phyloP scores from a whole-genome alignment of 176 grass and related monocot genomes.

The Triticum monococcum region DNA sequence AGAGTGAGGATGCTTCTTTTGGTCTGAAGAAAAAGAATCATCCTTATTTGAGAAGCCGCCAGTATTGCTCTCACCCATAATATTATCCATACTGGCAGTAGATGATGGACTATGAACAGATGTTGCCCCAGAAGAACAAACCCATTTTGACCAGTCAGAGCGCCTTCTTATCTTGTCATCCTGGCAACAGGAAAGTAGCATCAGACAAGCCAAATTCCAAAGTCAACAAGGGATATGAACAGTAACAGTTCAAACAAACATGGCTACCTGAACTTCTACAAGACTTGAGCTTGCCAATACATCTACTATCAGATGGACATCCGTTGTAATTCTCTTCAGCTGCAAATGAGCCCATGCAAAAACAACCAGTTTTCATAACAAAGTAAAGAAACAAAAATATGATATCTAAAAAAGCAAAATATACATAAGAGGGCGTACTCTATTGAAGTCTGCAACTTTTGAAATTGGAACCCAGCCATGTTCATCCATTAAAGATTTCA shows the following conservation, averaged over 20 bases:
- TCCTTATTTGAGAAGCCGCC: slow-evolving; percentile 29
- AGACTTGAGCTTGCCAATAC: slow-evolving; percentile 58
- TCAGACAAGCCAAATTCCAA: slow-evolving; percentile 8
- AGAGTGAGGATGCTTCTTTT: slow-evolving; percentile 39
- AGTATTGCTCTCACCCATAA: slow-evolving; percentile 26
- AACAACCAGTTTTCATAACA: background rate
- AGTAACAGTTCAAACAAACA: slow-evolving; percentile 21
- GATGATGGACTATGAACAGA: slow-evolving; percentile 38
- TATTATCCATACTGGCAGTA: slow-evolving; percentile 34
- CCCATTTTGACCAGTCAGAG: slow-evolving; percentile 74
- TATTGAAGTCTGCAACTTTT: slow-evolving; percentile 79
- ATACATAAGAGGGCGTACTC: slow-evolving; percentile 52
- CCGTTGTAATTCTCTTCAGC: slow-evolving; percentile 72
- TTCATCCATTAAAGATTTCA: slow-evolving; percentile 81
- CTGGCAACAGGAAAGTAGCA: slow-evolving; percentile 28
- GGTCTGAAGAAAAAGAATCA: slow-evolving; percentile 36
- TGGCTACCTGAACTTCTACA: slow-evolving; percentile 65
- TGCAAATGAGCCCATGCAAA: slow-evolving; percentile 34
- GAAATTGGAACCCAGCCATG: slow-evolving; percentile 69
- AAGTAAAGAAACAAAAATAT: background rate
- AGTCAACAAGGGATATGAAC: background rate
- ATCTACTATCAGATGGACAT: slow-evolving; percentile 55
- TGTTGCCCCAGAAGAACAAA: slow-evolving; percentile 27
- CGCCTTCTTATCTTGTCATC: slow-evolving; percentile 66
- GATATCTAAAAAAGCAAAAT: background rate